A percentile compares a stretch with the other conserved stretches of the same genome.
These are phyloP conservation scores for Globisporangium heterothallicum DNA, from an alignment of 352 stramenopile genomes.

Conservation along the genomic window DNA sequence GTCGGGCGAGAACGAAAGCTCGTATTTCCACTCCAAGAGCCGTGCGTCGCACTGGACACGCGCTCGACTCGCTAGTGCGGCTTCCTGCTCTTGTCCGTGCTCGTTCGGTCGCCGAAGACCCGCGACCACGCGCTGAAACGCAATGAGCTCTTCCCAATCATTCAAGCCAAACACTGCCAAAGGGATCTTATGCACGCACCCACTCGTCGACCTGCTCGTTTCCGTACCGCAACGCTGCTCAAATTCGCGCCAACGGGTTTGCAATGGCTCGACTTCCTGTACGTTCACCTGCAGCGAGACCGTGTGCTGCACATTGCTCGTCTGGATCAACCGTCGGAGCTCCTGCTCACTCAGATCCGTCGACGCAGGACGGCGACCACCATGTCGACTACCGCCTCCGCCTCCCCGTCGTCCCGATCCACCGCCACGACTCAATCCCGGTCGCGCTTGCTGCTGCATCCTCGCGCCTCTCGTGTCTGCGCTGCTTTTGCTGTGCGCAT, in stretches of 20 bases:
- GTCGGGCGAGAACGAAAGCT: constrained; percentile 21
- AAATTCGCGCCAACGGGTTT: neutral
- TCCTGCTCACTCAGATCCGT: constrained; percentile 9
- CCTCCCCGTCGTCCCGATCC: neutral
- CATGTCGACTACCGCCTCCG: constrained; percentile 3
- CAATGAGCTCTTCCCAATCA: constrained; percentile 40
- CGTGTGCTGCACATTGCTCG: constrained; percentile 4
- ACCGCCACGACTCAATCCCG: neutral
- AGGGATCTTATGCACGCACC: constrained; percentile 12
- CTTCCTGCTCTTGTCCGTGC: constrained; percentile 10
- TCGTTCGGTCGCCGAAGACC: constrained; percentile 20
- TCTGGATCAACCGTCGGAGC: constrained; percentile 12
- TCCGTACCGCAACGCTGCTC: neutral
- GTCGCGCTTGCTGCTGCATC: neutral
- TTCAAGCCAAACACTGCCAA: constrained; percentile 46
- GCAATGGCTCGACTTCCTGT: neutral
- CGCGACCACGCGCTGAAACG: constrained; percentile 36
- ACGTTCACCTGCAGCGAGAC: constrained; percentile 10
- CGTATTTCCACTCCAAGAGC: constrained; percentile 26
- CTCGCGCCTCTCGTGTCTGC: neutral
- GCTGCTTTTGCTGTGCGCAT: neutral
- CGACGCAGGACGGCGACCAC: constrained; percentile 1
- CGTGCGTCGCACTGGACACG: constrained; percentile 17
- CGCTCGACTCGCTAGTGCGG: constrained; percentile 16
- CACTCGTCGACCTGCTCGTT: neutral